Conservation (phyloP, 108 stramenopile genomes). For the Cyclotella atomus region DNA sequence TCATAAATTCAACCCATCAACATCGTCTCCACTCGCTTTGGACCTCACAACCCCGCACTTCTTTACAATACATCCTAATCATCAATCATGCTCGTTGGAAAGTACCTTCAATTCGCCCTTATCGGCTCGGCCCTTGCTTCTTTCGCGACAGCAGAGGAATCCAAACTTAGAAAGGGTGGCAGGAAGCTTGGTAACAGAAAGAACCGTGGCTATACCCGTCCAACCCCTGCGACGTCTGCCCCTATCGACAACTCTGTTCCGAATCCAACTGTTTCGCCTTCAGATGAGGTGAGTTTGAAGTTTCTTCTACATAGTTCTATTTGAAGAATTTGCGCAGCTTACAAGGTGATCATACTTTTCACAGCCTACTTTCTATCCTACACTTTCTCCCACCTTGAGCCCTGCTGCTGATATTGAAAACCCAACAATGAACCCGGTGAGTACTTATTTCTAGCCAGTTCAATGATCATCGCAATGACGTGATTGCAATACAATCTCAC, state of each 20-base stretch:
- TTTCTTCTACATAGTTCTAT: too few relatives aligned
- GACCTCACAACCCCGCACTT: not conserved
- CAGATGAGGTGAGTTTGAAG: too few relatives aligned
- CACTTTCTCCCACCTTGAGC: not conserved
- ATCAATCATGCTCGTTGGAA: slow-evolving; percentile 6
- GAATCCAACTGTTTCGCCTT: too few relatives aligned
- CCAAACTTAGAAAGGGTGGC: not conserved
- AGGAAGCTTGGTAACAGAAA: slow-evolving; percentile 1
- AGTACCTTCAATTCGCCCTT: not conserved
- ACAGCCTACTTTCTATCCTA: slow-evolving; percentile 3
- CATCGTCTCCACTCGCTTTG: not conserved
- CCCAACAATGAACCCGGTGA: too few relatives aligned
- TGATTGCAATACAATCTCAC: not conserved
- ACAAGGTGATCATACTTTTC: too few relatives aligned
- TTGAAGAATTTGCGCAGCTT: too few relatives aligned
- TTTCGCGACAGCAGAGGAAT: not conserved
- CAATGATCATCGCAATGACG: too few relatives aligned
- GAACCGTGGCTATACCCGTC: not conserved
- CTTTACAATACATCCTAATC: not conserved
- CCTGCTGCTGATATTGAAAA: too few relatives aligned
- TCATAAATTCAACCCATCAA: not conserved
- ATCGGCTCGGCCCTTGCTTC: not conserved
- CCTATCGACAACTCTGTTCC: too few relatives aligned
- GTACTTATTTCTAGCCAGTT: too few relatives aligned
- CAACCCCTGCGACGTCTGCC: not conserved